Conservation (phyloP, 129 eudicot species). For the Pittosporum tobira region DNA sequence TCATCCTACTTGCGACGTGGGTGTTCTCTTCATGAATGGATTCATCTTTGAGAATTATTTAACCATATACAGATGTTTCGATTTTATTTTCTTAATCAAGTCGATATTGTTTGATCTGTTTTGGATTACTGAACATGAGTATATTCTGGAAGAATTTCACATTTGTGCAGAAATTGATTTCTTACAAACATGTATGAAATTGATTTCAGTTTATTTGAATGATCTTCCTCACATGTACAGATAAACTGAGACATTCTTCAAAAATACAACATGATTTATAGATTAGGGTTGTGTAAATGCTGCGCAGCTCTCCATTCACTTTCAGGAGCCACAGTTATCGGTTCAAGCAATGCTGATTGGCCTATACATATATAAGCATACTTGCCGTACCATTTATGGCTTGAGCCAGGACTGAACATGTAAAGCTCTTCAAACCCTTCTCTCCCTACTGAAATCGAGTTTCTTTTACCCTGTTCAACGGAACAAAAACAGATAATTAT, state of each 20-base stretch:
- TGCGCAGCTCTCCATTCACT: constrained; percentile 73
- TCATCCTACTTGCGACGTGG: too few relatives aligned
- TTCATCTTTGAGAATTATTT: too few relatives aligned
- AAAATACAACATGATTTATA: constrained; percentile 22
- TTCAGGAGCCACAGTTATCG: constrained; percentile 43
- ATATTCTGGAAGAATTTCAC: neutral
- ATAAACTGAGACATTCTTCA: neutral
- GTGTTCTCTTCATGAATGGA: too few relatives aligned
- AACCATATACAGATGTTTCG: too few relatives aligned
- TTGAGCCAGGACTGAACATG: constrained; percentile 85
- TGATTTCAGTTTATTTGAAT: neutral
- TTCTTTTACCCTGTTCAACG: constrained; percentile 62
- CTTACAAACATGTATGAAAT: neutral
- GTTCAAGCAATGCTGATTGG: constrained; percentile 68
- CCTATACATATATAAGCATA: constrained; percentile 67
- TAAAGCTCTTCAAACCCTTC: constrained; percentile 69
- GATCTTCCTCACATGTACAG: neutral
- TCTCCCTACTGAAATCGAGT: constrained; percentile 54
- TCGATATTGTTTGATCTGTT: too few relatives aligned
- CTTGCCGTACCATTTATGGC: constrained; percentile 47
- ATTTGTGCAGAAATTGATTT: neutral
- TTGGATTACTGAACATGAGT: too few relatives aligned
- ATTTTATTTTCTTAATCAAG: too few relatives aligned
- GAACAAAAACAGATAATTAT: neutral
- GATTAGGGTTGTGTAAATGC: constrained; percentile 61